Evolutionary conservation across 331 rosid species (phyloP).

Genomic region (Pyrus hybrid): DNA sequence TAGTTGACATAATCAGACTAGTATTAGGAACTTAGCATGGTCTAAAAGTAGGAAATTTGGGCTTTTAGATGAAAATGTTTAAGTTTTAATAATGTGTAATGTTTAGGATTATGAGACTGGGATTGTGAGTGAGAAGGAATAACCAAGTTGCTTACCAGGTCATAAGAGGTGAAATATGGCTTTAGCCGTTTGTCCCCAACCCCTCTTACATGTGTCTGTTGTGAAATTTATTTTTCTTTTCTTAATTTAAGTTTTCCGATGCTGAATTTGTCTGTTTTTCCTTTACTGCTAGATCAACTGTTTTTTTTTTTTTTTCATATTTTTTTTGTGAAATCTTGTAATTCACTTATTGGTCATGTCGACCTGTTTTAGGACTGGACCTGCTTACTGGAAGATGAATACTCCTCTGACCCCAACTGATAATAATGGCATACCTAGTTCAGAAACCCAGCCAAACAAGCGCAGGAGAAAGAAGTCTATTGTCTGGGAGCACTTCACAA

Average conservation of each 20-base stretch:
- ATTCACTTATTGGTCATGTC: neutral
- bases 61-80: neutral
- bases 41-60: too few relatives aligned
- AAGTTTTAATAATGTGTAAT: neutral
- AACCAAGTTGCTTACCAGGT: neutral
- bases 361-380: neutral
- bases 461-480: slow-evolving; percentile 68
- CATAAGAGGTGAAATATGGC: neutral
- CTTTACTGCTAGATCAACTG: neutral
- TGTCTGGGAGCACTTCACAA: slow-evolving; percentile 86
- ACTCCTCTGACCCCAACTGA: slow-evolving; percentile 20
- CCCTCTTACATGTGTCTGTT: neutral
- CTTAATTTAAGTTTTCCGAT: neutral
- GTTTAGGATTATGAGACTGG: neutral
- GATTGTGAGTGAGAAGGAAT: neutral
- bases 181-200: neutral
- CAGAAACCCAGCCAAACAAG: slow-evolving; percentile 37
- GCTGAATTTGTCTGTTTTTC: neutral
- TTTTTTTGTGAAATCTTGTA: neutral
- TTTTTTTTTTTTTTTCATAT: neutral
- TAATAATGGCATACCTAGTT: slow-evolving; percentile 30
- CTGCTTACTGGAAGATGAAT: slow-evolving; percentile 32
- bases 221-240: neutral
- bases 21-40: too few relatives aligned
- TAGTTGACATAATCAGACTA: too few relatives aligned